These are phyloP conservation scores for Tulasnella sp. DNA, from an alignment of 768 basidiomycete species.

Conservation along the genomic window DNA sequence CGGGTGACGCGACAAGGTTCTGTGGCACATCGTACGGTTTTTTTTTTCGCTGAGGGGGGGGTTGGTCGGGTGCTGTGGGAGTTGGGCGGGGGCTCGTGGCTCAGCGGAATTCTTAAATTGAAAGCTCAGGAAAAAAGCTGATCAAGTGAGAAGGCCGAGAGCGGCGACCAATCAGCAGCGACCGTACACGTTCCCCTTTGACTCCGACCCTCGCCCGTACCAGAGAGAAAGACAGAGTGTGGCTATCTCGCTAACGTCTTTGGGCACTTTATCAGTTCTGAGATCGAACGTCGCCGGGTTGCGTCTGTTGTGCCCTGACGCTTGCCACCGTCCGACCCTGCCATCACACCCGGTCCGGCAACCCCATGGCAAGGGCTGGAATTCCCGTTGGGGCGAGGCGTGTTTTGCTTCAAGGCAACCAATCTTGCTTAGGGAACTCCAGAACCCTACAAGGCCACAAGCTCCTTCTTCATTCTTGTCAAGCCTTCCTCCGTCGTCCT, in stretches of 20 bases:
- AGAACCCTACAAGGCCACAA: background rate
- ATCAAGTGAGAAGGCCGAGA: constrained; percentile 3
- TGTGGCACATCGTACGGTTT: constrained; percentile 10
- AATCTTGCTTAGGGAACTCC: background rate
- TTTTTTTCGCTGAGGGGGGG: background rate
- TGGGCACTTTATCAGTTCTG: constrained; percentile 5
- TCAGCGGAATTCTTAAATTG: background rate
- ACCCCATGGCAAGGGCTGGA: constrained; percentile 5
- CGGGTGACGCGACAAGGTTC: background rate
- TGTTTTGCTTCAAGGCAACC: constrained; percentile 5
- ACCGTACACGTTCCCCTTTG: constrained; percentile 15
- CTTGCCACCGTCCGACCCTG: constrained; percentile 12
- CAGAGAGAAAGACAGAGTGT: background rate
- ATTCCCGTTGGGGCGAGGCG: background rate
- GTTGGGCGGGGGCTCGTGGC: constrained; percentile 18
- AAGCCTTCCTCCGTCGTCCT: background rate
- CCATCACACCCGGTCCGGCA: background rate
- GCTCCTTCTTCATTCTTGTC: background rate
- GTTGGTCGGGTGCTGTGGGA: constrained; percentile 12
- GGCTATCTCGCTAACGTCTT: constrained; percentile 13
- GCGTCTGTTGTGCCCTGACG: background rate
- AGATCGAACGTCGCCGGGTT: constrained; percentile 18
- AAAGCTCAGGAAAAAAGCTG: constrained; percentile 20
- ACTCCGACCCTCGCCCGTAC: background rate
- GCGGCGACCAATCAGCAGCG: constrained; percentile 3